phyloP scores from a whole-genome alignment of 2,329 filamentous ascomycete species.

The Didymella segeticola region DNA sequence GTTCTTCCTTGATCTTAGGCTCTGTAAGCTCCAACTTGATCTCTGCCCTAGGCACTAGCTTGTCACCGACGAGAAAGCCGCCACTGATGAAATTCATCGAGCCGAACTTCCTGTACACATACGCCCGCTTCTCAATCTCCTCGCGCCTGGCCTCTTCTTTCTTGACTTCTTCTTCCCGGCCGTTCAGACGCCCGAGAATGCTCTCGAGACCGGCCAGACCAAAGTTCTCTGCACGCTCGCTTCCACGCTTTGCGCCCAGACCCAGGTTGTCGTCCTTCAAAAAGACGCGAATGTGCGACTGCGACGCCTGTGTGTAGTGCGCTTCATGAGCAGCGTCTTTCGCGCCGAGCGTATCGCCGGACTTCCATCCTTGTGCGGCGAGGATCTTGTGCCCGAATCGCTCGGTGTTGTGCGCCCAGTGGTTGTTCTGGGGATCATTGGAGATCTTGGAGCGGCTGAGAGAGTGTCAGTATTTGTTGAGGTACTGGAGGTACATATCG shows the following conservation, averaged over 20 bases:
- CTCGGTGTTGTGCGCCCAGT: conserved; percentile 82
- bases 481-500: background rate
- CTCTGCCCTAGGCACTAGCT: conserved; percentile 23
- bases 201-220: conserved; percentile 88
- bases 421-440: conserved; percentile 93
- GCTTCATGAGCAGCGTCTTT: conserved; percentile 76
- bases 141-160: conserved; percentile 72
- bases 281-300: conserved; percentile 82
- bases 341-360: conserved; percentile 82
- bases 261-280: conserved; percentile 93
- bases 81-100: conserved; percentile 85
- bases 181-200: conserved; percentile 86
- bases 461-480: conserved; percentile 17
- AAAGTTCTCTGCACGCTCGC: conserved; percentile 73
- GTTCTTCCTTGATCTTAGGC: conserved; percentile 55
- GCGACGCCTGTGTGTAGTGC: conserved; percentile 79
- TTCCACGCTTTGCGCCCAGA: conserved; percentile 79
- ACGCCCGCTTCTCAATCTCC: conserved; percentile 74
- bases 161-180: conserved; percentile 77
- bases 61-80: conserved; percentile 71
- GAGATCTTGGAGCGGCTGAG: conserved; percentile 73
- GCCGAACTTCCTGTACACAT: conserved; percentile 78
- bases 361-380: conserved; percentile 86
- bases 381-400: conserved; percentile 92
- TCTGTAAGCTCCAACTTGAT: conserved; percentile 51